A percentile compares a stretch with the other conserved stretches of the same genome.
Conservation (phyloP, 2,329 filamentous ascomycete species). For the Calonectria pseudoreteaudii region DNA sequence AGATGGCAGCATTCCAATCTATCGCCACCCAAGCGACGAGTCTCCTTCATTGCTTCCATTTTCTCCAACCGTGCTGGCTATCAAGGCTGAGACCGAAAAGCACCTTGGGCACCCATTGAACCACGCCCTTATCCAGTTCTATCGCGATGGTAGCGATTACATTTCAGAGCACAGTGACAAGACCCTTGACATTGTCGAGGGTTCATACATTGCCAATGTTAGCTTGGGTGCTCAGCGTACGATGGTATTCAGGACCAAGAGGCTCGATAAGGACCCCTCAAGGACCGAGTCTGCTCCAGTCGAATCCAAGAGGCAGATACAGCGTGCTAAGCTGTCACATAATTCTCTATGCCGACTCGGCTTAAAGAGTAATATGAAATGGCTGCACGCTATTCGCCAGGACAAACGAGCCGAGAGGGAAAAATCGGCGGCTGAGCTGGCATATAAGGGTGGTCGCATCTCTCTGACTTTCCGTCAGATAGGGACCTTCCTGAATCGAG, state of each 20-base stretch:
- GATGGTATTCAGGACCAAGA: slow-evolving; percentile 91
- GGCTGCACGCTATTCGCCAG: slow-evolving; percentile 91
- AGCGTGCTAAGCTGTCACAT: slow-evolving; percentile 82
- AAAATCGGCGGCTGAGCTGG: slow-evolving; percentile 77
- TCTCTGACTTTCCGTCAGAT: slow-evolving; percentile 93
- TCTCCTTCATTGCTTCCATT: slow-evolving; percentile 83
- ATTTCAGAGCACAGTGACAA: slow-evolving; percentile 99
- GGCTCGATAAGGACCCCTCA: slow-evolving; percentile 58
- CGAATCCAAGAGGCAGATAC: slow-evolving; percentile 60
- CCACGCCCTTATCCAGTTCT: slow-evolving; percentile 92
- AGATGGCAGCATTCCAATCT: slow-evolving; percentile 86
- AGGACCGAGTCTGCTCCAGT: slow-evolving; percentile 25
- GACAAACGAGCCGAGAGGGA: slow-evolving; percentile 81
- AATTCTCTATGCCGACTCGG: slow-evolving; percentile 91
- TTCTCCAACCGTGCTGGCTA: slow-evolving; percentile 75
- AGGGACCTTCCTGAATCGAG: slow-evolving; percentile 80
- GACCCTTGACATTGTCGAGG: slow-evolving; percentile 87
- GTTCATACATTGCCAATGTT: slow-evolving; percentile 89
- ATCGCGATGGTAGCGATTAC: slow-evolving; percentile 88
- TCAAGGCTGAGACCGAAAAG: slow-evolving; percentile 77
- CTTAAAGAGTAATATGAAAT: slow-evolving; percentile 82
- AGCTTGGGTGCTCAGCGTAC: slow-evolving; percentile 92
- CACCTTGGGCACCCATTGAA: slow-evolving; percentile 85
- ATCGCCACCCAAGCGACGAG: slow-evolving; percentile 93
- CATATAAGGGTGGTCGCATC: slow-evolving; percentile 82